Percentiles rank a stretch among this genome's conserved stretches.
Evolutionary conservation across 306 rosid genomes (phyloP).

Genomic region (Fragaria nilgerrensis): DNA sequence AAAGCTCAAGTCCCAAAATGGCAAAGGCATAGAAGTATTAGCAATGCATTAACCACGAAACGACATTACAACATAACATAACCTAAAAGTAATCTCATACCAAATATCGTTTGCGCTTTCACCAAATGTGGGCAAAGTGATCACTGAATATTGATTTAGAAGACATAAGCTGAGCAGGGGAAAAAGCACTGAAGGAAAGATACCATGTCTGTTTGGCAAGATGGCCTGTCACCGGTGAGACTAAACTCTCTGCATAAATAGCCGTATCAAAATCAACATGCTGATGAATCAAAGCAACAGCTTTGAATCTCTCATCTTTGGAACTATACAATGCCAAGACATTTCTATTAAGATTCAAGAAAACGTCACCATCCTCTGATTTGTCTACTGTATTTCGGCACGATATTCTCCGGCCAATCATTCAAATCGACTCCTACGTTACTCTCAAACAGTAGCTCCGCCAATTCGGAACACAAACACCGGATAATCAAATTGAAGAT

Average conservation of each 20-base stretch:
- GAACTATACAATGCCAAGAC: neutral
- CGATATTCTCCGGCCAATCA: neutral
- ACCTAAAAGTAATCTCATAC: neutral
- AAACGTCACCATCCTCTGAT: constrained; percentile 7
- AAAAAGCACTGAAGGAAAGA: neutral
- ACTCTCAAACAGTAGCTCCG: neutral
- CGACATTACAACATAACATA: too few relatives aligned
- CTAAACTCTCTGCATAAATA: neutral
- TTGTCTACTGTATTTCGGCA: neutral
- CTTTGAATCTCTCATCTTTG: neutral
- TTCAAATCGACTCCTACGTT: neutral
- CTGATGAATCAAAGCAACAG: neutral
- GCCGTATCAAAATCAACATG: neutral
- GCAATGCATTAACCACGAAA: neutral
- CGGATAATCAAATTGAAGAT: neutral
- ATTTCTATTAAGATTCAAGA: neutral
- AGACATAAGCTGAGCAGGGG: neutral
- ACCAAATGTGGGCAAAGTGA: neutral
- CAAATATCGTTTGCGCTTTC: neutral
- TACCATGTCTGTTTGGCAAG: neutral
- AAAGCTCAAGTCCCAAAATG: neutral
- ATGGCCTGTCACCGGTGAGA: neutral
- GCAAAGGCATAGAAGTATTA: neutral
- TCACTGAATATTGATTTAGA: neutral
- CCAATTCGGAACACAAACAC: neutral